A percentile compares a stretch with the other conserved stretches of the same genome.
phyloP scores from a whole-genome alignment of 2,329 filamentous ascomycete genomes.

The Fusarium redolens region DNA sequence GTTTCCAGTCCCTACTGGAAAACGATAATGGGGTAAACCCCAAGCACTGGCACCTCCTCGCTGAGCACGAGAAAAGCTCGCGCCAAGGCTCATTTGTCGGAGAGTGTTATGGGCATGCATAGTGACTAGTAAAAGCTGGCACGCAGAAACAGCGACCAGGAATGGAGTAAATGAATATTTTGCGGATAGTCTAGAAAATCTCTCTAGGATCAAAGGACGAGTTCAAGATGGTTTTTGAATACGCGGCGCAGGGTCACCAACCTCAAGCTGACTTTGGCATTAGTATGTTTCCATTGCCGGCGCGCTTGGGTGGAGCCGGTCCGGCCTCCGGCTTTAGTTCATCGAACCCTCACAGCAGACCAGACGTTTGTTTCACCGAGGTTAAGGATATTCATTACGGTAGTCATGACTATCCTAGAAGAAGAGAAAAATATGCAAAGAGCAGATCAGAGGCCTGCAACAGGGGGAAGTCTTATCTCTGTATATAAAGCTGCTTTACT shows the following conservation, averaged over 20 bases:
- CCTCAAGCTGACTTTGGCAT: too few species aligned
- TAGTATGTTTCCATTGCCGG: not conserved
- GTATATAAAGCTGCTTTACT: too few species aligned
- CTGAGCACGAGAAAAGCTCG: not conserved
- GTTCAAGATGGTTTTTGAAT: not conserved
- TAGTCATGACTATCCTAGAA: too few species aligned
- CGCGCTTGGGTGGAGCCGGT: not conserved
- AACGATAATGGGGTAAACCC: too few species aligned
- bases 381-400: too few species aligned
- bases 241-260: too few species aligned
- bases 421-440: too few species aligned
- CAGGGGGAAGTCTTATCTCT: too few species aligned
- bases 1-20: not conserved
- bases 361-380: too few species aligned
- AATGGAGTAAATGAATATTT: not conserved
- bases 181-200: not conserved
- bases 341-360: too few species aligned
- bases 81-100: not conserved
- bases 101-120: not conserved
- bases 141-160: not conserved
- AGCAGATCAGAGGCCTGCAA: too few species aligned
- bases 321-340: not conserved
- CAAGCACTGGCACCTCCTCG: not conserved
- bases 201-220: accelerated
- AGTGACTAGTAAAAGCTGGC: not conserved